Percentiles rank a stretch among this genome's conserved stretches.
These are phyloP conservation scores for Blakeslea trispora DNA, from an alignment of 371 early-diverging fungal species.

Conservation along the genomic window DNA sequence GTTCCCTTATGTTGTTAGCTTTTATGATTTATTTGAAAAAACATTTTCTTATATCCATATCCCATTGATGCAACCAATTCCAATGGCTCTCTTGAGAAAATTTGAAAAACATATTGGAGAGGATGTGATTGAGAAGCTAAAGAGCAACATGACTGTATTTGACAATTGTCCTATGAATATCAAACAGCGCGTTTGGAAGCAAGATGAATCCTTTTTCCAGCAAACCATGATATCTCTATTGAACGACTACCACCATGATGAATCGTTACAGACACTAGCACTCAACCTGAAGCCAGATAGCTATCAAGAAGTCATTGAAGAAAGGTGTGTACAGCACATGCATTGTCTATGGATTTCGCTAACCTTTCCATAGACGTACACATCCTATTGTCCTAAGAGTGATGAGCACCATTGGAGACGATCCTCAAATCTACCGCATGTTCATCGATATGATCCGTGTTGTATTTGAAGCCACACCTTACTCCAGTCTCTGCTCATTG, in stretches of 20 bases:
- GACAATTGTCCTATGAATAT: conserved; percentile 45
- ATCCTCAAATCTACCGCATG: conserved; percentile 60
- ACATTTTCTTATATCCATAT: conserved; percentile 60
- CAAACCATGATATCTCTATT: conserved; percentile 43
- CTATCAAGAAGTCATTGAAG: conserved; percentile 49
- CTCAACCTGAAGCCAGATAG: conserved; percentile 54
- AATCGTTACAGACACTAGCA: conserved; percentile 38
- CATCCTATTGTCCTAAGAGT: conserved; percentile 56
- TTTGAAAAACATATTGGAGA: conserved; percentile 55
- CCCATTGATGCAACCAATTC: conserved; percentile 62
- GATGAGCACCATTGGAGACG: conserved; percentile 55
- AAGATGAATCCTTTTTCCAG: conserved; percentile 48
- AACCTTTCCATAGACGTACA: conserved; percentile 41
- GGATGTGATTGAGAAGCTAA: conserved; percentile 52
- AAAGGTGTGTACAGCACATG: conserved; percentile 34
- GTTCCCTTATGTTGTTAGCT: conserved; percentile 32
- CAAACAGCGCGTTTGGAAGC: conserved; percentile 52
- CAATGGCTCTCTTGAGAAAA: conserved; percentile 61
- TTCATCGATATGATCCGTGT: conserved; percentile 59
- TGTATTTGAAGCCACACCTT: conserved; percentile 59
- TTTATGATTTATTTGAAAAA: conserved; percentile 47
- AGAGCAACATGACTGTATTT: conserved; percentile 50
- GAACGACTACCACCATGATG: conserved; percentile 47
- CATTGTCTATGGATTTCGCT: not conserved
- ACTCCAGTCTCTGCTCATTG: conserved; percentile 62